These are phyloP conservation scores for Hsuehochloa calcarea DNA, from an alignment of 176 grass and related monocot species.

Conservation along the genomic window DNA sequence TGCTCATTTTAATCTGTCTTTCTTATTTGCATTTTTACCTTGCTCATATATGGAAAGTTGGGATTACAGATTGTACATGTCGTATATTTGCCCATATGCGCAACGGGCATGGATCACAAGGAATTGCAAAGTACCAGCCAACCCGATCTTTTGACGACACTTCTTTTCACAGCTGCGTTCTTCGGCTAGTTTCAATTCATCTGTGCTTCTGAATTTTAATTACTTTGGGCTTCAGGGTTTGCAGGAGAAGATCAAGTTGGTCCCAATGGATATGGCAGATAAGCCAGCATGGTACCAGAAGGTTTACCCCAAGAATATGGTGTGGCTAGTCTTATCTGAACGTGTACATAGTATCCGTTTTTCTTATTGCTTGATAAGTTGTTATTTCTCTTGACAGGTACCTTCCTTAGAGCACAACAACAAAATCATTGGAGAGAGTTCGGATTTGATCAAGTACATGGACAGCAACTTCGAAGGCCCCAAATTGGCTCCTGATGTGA, in stretches of 20 bases:
- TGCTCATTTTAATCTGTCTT: neutral
- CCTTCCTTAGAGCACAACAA: slow-evolving; percentile 75
- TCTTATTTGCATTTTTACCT: neutral
- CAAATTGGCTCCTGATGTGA: slow-evolving; percentile 45
- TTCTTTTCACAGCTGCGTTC: neutral
- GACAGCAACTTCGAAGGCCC: slow-evolving; percentile 59
- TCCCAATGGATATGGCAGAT: slow-evolving; percentile 32
- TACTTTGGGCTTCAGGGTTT: slow-evolving; percentile 37
- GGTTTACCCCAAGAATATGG: slow-evolving; percentile 56
- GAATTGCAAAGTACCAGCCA: slow-evolving; percentile 50
- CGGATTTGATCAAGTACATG: slow-evolving; percentile 74
- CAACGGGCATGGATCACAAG: slow-evolving; percentile 54
- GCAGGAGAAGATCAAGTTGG: slow-evolving; percentile 52
- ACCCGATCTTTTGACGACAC: neutral
- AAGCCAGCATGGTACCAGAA: slow-evolving; percentile 45
- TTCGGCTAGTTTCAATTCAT: neutral
- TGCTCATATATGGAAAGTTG: neutral
- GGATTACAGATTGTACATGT: slow-evolving; percentile 36
- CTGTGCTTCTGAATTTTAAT: neutral
- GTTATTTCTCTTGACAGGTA: slow-evolving; percentile 28
- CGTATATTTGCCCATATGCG: slow-evolving; percentile 45
- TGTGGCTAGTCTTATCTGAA: slow-evolving; percentile 3
- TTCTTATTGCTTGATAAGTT: neutral
- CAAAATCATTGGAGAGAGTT: slow-evolving; percentile 59
- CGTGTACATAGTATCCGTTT: neutral